Conservation (phyloP, 768 basidiomycete genomes). For the Termitomyces sp. region DNA sequence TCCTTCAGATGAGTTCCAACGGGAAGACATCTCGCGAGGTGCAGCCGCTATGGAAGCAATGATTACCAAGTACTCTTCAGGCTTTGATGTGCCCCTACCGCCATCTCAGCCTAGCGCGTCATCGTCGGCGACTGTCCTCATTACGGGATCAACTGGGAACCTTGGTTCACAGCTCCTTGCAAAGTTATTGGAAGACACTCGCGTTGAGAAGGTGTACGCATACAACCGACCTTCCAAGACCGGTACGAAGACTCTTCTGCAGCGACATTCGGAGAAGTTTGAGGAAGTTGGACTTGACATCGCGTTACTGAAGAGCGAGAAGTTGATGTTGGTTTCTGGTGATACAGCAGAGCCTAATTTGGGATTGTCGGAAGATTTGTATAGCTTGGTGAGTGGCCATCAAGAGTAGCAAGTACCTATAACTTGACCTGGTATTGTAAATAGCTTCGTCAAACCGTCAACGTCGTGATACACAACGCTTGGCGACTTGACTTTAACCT, state of each 20-base stretch:
- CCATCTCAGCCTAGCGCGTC: neutral
- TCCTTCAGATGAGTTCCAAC: neutral
- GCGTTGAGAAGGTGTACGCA: constrained; percentile 35
- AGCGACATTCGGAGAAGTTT: constrained; percentile 14
- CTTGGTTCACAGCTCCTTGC: constrained; percentile 19
- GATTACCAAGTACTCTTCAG: constrained; percentile 27
- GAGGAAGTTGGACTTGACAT: constrained; percentile 13
- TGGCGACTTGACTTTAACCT: constrained; percentile 39
- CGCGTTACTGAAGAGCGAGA: constrained; percentile 6
- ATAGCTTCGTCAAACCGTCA: constrained; percentile 23
- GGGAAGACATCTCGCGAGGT: neutral
- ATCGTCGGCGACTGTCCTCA: constrained; percentile 2
- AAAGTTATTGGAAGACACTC: constrained; percentile 18
- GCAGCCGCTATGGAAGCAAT: constrained; percentile 23
- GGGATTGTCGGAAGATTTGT: constrained; percentile 7
- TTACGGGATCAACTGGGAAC: constrained; percentile 25
- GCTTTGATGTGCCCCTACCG: constrained; percentile 10
- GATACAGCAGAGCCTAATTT: constrained; percentile 7
- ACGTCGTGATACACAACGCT: constrained; percentile 28
- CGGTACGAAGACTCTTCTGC: neutral
- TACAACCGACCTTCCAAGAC: constrained; percentile 17
- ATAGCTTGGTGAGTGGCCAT: neutral
- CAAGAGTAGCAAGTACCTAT: neutral
- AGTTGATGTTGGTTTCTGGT: constrained; percentile 14
- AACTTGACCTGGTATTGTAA: too few relatives aligned